These are phyloP conservation scores for Coemansia sp. DNA, from an alignment of 192 early-diverging fungal genomes.

Conservation along the genomic window DNA sequence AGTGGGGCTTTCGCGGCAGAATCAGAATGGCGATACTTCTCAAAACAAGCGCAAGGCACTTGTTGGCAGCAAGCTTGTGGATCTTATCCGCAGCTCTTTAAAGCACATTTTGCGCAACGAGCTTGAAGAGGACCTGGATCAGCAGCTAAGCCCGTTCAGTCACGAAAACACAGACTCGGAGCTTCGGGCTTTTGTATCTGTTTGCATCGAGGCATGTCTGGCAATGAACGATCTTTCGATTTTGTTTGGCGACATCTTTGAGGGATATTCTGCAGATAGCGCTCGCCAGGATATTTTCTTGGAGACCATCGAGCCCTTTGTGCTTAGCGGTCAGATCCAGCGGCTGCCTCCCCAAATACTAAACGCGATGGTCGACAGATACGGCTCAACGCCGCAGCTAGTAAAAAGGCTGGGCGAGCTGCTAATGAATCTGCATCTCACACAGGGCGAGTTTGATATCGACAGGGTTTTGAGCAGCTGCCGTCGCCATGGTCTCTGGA, in stretches of 20 bases:
- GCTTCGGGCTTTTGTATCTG: slow-evolving; percentile 27
- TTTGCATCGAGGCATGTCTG: slow-evolving; percentile 40
- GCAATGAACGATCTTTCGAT: slow-evolving; percentile 18
- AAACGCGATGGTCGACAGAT: slow-evolving; percentile 42
- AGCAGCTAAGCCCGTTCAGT: background rate
- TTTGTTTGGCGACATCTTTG: slow-evolving; percentile 49
- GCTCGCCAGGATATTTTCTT: slow-evolving; percentile 17
- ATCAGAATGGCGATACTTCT: slow-evolving; percentile 10
- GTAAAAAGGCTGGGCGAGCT: slow-evolving; percentile 42
- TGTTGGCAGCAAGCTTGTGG: slow-evolving; percentile 34
- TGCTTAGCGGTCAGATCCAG: slow-evolving; percentile 35
- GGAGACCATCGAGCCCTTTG: slow-evolving; percentile 47
- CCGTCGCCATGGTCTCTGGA: slow-evolving; percentile 38
- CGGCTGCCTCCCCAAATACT: slow-evolving; percentile 38
- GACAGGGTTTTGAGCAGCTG: slow-evolving; percentile 46
- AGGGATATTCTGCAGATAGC: slow-evolving; percentile 15
- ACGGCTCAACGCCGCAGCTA: slow-evolving; percentile 21
- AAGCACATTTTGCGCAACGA: slow-evolving; percentile 8
- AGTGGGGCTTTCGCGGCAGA: slow-evolving; percentile 34
- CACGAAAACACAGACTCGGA: slow-evolving; percentile 7
- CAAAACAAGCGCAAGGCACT: slow-evolving; percentile 20
- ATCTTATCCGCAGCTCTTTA: slow-evolving; percentile 32
- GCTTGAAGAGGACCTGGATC: background rate
- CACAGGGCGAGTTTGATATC: slow-evolving; percentile 49
- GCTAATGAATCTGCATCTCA: slow-evolving; percentile 26